Conservation (phyloP, 139 green algal genomes). For the Volvox reticuliferus region DNA sequence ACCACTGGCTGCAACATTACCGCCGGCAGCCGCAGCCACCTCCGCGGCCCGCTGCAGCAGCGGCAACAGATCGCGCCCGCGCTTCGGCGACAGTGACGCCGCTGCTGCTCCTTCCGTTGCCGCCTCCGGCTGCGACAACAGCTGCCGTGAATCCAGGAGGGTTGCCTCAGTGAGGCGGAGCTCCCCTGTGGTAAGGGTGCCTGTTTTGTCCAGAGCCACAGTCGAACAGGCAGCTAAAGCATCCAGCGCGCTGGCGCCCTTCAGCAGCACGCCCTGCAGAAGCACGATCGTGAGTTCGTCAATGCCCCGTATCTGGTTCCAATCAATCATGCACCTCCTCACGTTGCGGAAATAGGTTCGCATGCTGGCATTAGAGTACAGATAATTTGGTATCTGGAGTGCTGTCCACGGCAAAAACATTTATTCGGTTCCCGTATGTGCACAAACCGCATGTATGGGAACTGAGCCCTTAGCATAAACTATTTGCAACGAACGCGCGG, state of each 20-base stretch:
- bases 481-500: no score
- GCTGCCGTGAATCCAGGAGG: conserved; percentile 23
- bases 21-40: background rate
- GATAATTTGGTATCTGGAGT: no score
- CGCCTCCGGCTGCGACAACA: background rate
- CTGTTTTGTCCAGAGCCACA: conserved; percentile 92
- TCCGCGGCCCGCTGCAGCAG: background rate
- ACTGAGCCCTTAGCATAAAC: no score
- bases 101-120: background rate
- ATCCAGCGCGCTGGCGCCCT: conserved; percentile 82
- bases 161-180: conserved; percentile 64
- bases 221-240: conserved; percentile 68
- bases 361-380: no score
- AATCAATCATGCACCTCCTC: no score
- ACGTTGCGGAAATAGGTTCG: no score
- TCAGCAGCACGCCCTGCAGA: conserved; percentile 77
- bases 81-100: background rate
- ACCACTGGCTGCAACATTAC: background rate
- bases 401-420: no score
- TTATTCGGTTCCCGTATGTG: no score
- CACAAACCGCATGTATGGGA: no score
- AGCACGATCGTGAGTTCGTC: no score
- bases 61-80: background rate
- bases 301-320: no score
- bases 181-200: conserved; percentile 86